Evolutionary conservation across 2,329 filamentous ascomycete species (phyloP).

Genomic region (Amylocarpus encephaloides): DNA sequence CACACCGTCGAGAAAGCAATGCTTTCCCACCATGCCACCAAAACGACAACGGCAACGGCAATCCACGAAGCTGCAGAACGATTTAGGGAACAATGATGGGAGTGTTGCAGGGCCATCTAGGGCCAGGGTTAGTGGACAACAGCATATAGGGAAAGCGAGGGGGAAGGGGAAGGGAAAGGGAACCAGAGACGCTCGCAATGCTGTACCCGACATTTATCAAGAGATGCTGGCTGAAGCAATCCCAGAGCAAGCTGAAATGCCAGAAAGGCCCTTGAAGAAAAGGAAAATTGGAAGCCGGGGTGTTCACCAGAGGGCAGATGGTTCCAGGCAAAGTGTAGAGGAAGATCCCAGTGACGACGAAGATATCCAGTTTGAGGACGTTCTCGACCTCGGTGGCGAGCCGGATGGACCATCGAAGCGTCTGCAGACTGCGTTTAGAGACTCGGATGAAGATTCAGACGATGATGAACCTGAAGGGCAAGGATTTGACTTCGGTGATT

Average conservation of each 20-base stretch:
- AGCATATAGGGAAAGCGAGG: slow-evolving; percentile 13
- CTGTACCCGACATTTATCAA: slow-evolving; percentile 38
- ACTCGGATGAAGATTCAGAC: slow-evolving; percentile 48
- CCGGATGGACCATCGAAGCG: slow-evolving; percentile 12
- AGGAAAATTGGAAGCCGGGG: slow-evolving; percentile 21
- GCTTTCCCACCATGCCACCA: slow-evolving; percentile 14
- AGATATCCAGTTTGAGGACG: slow-evolving; percentile 30
- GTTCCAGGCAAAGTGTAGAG: slow-evolving; percentile 6
- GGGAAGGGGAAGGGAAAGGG: slow-evolving; percentile 19
- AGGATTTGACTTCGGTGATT: slow-evolving; percentile 43
- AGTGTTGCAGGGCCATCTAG: slow-evolving; percentile 6
- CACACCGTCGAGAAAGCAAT: neutral
- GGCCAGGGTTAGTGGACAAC: neutral
- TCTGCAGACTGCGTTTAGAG: slow-evolving; percentile 36
- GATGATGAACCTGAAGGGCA: slow-evolving; percentile 58
- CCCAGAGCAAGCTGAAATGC: slow-evolving; percentile 26
- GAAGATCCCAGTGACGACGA: slow-evolving; percentile 22
- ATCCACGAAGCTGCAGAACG: slow-evolving; percentile 3
- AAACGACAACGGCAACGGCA: slow-evolving; percentile 11
- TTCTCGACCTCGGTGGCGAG: slow-evolving; percentile 15
- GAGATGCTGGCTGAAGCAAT: slow-evolving; percentile 40
- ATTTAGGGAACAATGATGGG: neutral
- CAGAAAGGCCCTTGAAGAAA: slow-evolving; percentile 34
- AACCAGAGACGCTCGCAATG: slow-evolving; percentile 4
- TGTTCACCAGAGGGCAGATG: slow-evolving; percentile 7